Evolutionary conservation across 192 early-diverging fungal genomes (phyloP), one percentile per base, ranked within the genome.

Genomic region (Coemansia sp.): DNA sequence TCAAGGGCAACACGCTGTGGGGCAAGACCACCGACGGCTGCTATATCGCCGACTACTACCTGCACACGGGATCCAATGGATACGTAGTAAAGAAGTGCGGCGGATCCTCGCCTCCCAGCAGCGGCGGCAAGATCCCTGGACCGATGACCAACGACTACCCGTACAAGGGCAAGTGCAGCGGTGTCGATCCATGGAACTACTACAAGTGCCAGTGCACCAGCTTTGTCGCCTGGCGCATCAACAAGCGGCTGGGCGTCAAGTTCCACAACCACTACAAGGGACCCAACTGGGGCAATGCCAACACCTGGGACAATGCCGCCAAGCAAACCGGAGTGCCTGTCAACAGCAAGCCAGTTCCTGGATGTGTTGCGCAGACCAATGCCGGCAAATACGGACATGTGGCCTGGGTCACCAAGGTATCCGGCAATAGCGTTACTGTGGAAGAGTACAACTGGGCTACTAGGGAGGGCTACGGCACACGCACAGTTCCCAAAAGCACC

Each of bases 1-100:
- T 76, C 32, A 31, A 51, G 12, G 74, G 74, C 39, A 69, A 60
- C 17, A 4, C 53, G 3, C 26, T 80, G 12, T 80, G 73, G 79
- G 79, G 61, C 60, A 71, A 72, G 58, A 71, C 72, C 5, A 32
- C 45, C 20, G 61, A 71, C 20, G 69, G 65, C 37, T 76, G 73
- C 73, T 80, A 76, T n/a, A 56, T 75, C 2, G 21, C 73, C 6
- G 79, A 80, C 34, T 71, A 76, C 52, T 80, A 76, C 36, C 21
- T 80, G 21, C 56, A 69, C 28, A 76, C 72, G 9, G 66, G 72
- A 0, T 51, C 48, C 32, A 46, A 23, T 1, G 72, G 72, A 20
- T 76, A 69, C 10, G 62, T 76, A 1, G 26, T 37, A 2, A 34
- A 40, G 9, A 56, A 54, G 38, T 69, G 72, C 53, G 55, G 51